Percentiles rank a stretch among this genome's conserved stretches.
These are phyloP conservation scores for Pleurotus tuoliensis DNA, from an alignment of 768 basidiomycete species.

Conservation along the genomic window DNA sequence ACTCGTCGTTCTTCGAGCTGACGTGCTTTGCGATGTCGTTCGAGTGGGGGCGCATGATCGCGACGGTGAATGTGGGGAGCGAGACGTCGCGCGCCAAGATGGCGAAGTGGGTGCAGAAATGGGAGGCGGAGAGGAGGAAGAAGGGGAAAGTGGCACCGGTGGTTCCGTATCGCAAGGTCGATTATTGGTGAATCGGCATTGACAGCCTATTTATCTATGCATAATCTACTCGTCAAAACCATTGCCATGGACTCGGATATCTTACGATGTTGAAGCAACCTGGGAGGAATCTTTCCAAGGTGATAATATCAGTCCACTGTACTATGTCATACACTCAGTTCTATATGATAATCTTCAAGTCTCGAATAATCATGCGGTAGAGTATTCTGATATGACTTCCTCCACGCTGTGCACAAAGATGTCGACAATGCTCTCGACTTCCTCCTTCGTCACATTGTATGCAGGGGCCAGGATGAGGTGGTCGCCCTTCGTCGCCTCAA, in stretches of 20 bases:
- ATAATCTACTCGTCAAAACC: too few relatives aligned
- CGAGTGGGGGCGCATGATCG: constrained; percentile 85
- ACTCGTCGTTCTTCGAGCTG: constrained; percentile 92
- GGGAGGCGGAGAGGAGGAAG: constrained; percentile 80
- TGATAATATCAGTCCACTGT: too few relatives aligned
- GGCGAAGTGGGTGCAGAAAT: constrained; percentile 83
- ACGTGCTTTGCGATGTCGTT: constrained; percentile 93
- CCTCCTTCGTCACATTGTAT: constrained; percentile 67
- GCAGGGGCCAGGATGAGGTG: constrained; percentile 76
- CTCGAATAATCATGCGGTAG: neutral
- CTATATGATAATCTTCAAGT: neutral
- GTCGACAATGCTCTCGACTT: constrained; percentile 66
- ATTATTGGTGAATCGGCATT: constrained; percentile 40
- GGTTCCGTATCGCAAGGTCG: constrained; percentile 37
- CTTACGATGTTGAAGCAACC: too few relatives aligned
- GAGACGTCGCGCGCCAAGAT: constrained; percentile 77
- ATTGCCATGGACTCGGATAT: too few relatives aligned
- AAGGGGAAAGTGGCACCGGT: constrained; percentile 27
- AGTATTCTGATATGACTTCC: constrained; percentile 45
- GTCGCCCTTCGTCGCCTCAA: constrained; percentile 70
- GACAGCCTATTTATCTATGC: too few relatives aligned
- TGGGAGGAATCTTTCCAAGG: too few relatives aligned
- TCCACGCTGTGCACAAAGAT: constrained; percentile 65
- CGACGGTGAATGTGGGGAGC: constrained; percentile 88
- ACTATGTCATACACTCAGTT: too few relatives aligned